phyloP scores from a whole-genome alignment of 116 monocot genomes.

The Cymodocea nodosa region DNA sequence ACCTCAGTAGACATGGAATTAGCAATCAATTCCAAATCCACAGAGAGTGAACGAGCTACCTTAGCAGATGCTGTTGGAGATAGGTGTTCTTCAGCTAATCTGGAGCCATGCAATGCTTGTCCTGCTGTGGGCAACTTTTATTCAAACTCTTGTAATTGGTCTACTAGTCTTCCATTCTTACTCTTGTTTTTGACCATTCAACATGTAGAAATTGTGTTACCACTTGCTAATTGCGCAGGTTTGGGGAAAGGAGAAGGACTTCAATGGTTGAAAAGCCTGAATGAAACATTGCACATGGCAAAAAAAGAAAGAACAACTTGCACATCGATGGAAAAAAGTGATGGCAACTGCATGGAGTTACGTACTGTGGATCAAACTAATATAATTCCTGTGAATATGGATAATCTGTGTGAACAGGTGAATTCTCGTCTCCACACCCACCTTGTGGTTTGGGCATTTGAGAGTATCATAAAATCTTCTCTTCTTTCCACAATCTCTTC shows the following conservation, averaged over 20 bases:
- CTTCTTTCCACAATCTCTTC: too few species aligned
- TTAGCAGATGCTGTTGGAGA: background rate
- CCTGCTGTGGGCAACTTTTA: background rate
- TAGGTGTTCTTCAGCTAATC: background rate
- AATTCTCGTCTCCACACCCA: background rate
- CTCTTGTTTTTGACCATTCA: background rate
- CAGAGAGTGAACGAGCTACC: background rate
- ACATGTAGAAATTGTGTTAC: background rate
- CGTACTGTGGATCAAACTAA: background rate
- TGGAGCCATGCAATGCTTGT: background rate
- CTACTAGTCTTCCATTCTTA: background rate
- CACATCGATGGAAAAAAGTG: background rate
- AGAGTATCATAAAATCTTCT: background rate
- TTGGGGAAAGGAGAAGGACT: conserved; percentile 4
- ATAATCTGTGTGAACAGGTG: background rate
- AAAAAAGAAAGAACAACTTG: background rate
- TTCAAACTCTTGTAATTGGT: background rate
- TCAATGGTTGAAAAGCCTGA: background rate
- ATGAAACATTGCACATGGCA: background rate
- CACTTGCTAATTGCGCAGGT: background rate
- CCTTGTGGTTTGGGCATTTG: background rate
- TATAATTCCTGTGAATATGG: background rate
- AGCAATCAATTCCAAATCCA: background rate
- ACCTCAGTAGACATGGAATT: background rate
- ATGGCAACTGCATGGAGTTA: background rate